These are phyloP conservation scores for Aureobasidium sp. DNA, from an alignment of 2,329 filamentous ascomycete species.

Conservation along the genomic window DNA sequence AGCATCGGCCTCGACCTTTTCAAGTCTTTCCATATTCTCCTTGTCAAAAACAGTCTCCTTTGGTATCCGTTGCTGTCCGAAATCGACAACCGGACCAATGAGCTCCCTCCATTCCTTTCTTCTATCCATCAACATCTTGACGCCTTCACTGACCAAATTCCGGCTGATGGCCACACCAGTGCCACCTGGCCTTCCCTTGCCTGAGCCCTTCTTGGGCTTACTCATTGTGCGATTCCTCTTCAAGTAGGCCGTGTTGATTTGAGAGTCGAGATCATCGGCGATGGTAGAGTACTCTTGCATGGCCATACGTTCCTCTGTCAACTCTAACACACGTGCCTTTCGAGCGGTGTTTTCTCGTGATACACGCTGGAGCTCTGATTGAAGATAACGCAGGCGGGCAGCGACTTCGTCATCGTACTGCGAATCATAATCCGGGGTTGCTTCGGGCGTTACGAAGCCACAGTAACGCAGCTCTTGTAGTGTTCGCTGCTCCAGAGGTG, in stretches of 20 bases:
- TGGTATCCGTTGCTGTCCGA: slow-evolving; percentile 69
- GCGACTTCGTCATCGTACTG: slow-evolving; percentile 93
- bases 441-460: slow-evolving; percentile 58
- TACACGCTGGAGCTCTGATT: slow-evolving; percentile 71
- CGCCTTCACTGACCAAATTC: slow-evolving; percentile 83
- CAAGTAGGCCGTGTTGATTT: slow-evolving; percentile 89
- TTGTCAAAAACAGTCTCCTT: slow-evolving; percentile 68
- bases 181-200: slow-evolving; percentile 38
- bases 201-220: slow-evolving; percentile 69
- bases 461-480: slow-evolving; percentile 87
- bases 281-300: slow-evolving; percentile 97
- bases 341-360: slow-evolving; percentile 83
- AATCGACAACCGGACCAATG: slow-evolving; percentile 84
- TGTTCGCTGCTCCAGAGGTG: slow-evolving; percentile 79
- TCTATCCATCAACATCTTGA: slow-evolving; percentile 86
- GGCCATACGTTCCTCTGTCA: slow-evolving; percentile 87
- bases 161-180: slow-evolving; percentile 52
- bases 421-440: slow-evolving; percentile 68
- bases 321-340: slow-evolving; percentile 75
- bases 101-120: slow-evolving; percentile 81
- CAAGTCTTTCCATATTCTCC: slow-evolving; percentile 60
- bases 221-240: slow-evolving; percentile 92
- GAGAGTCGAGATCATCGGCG: slow-evolving; percentile 87
- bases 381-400: slow-evolving; percentile 76
- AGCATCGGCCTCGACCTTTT: slow-evolving; percentile 67